Base-by-base conservation (phyloP, 2,329 filamentous ascomycete species). In the Colletotrichum chlorophyti region DNA sequence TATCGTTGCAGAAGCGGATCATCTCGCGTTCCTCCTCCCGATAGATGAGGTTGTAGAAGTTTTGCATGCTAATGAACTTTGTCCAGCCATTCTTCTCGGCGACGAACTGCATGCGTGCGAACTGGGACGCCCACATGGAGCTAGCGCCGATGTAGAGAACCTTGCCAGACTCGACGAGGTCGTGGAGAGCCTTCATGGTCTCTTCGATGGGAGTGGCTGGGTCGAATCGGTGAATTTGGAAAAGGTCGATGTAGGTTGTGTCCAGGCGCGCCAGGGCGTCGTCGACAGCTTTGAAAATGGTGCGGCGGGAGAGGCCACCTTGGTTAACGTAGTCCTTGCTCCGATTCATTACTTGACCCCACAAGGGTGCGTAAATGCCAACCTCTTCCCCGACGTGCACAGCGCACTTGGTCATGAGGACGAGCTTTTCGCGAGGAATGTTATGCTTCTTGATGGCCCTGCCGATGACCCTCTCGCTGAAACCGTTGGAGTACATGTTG, bases 391-490 rank as follows among this genome's bases (percentile, higher is more conserved):
- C 55, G 6, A 66, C 63, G n/a, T 62, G 53, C n/a, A 64, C 54
- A 38, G 43, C 61, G 27, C 63, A 63, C 72, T 88, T 89, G 10
- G 80, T 82, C 59, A 91, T 69, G 55, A 91, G 83, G 5, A 90
- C 85, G n/a, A 91, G 73, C 54, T 83, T 84, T 60, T 79, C 73
- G 6, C 88, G 80, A 0, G 87, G 87, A 62, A 91, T 88, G 29
- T 80, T 76, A 75, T 83, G 89, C 60, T 84, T 76, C 64, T 83
- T 83, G 49, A 91, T 73, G 0, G 87, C 86, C 66, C 86, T 87
- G 53, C 80, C 87, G 58, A 91, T 81, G 63, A 91, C 82, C 47
- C 78, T 73, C 67, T 91, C 88, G 3, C 82, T 87, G 7, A 72
- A 67, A 19, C 89, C 88, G 66, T 90, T 85, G 15, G 79, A 84